Percentiles rank a stretch among this genome's conserved stretches.
Evolutionary conservation across 805 yeast species (phyloP).

Genomic region (Groenewaldozyma tartarivorans): DNA sequence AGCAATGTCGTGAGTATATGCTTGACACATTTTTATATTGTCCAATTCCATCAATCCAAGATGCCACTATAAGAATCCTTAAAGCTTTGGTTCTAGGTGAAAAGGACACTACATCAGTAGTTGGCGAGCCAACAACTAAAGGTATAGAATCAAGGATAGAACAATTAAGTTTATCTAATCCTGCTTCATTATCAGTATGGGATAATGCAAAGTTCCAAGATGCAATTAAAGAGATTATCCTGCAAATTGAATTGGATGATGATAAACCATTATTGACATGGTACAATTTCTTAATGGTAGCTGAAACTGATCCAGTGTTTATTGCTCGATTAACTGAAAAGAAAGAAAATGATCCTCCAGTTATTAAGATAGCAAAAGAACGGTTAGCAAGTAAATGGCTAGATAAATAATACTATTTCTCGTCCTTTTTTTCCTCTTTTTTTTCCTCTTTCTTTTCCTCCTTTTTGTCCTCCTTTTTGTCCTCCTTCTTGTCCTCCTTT

Average conservation of each 20-base stretch:
- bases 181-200: not conserved
- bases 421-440: not conserved
- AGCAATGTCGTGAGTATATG: constrained; percentile 34
- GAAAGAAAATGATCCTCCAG: not conserved
- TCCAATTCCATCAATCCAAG: constrained; percentile 52
- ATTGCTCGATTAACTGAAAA: not conserved
- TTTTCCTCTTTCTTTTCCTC: not conserved
- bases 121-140: constrained; percentile 26
- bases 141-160: constrained; percentile 3
- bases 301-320: not conserved
- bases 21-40: constrained; percentile 55
- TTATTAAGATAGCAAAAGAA: not conserved
- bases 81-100: constrained; percentile 40
- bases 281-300: not conserved
- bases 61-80: constrained; percentile 55
- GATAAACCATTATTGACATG: not conserved
- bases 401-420: not conserved
- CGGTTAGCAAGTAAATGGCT: not conserved
- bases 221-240: not conserved
- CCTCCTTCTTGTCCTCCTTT: constrained; percentile 1
- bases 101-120: not conserved
- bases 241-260: not conserved
- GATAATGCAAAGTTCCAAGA: not conserved
- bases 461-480: constrained; percentile 5
- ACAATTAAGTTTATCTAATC: not conserved